phyloP scores from a whole-genome alignment of 257 asterid genomes.

The Nicotiana undulata region DNA sequence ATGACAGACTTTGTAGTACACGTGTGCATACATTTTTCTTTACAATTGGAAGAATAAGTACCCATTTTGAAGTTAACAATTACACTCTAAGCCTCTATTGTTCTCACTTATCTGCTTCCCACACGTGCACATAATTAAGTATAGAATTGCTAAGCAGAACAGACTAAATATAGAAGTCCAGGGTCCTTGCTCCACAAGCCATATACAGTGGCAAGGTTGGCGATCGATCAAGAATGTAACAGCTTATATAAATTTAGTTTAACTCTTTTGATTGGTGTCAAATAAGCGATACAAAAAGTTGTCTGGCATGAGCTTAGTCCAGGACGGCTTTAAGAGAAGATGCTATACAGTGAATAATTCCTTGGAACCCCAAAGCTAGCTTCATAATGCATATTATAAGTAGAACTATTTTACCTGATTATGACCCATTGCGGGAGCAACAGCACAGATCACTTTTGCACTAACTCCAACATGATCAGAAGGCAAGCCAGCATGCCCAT shows the following conservation, averaged over 20 bases:
- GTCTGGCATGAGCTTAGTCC: not conserved
- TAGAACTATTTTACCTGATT: slow-evolving; percentile 46
- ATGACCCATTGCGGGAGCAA: slow-evolving; percentile 93
- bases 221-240: not conserved
- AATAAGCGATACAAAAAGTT: not conserved
- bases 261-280: not conserved
- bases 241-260: not conserved
- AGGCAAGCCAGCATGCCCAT: slow-evolving; percentile 12
- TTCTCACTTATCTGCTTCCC: not conserved
- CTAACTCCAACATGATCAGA: slow-evolving; percentile 22
- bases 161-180: not conserved
- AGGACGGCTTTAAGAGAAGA: not conserved
- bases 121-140: not conserved
- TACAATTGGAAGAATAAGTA: not conserved
- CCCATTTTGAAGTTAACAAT: not conserved
- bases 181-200: not conserved
- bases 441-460: slow-evolving; percentile 68
- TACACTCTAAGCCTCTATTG: not conserved
- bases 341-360: not conserved
- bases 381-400: not conserved
- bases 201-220: not conserved
- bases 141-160: not conserved
- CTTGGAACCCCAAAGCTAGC: not conserved
- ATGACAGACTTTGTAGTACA: not conserved
- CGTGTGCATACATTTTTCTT: not conserved